Evolutionary conservation across 257 asterid genomes (phyloP), one percentile per base, ranked within the genome.

Genomic region (Solanum bulbocastanum): DNA sequence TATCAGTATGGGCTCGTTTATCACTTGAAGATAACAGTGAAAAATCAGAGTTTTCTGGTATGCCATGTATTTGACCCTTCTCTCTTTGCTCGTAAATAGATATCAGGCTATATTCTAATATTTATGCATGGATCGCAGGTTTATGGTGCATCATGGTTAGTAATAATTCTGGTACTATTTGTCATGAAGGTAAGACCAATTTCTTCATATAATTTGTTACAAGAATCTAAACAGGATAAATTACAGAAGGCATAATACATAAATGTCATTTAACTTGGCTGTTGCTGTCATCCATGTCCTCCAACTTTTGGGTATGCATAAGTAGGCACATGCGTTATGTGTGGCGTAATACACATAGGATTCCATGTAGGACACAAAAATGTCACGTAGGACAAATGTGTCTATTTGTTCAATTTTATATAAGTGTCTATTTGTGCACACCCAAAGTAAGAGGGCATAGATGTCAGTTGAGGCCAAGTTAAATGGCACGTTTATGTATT

Each of bases 1-100:
- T 95, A 95, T 90, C 99, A 97, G 91, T 97, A 94, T 90, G 98
- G 99, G 87, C 98, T 97, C 30, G 98, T 97, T 25, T 95, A 97
- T 90, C 99, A 96, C 94, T 92, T 97, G 89, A 92, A 92, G 87
- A 93, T 97, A 89, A 95, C 98, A 9, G 87, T 88, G 90, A 33
- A 83, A 1, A 90, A 89, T 85, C 88, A 93, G 90, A 97, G 94
- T 87, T 86, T 97, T 92, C 92, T 93, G 98, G 99, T 97, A 92
- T 74, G 94, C 85, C 62, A 33, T 87, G 83, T 52, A 90, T 66
- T 65, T 86, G 52, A 73, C 66, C 33, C 44, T 90, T 83, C 27
- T 73, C 58, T 10, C 40, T 56, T 4, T 46, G 84, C 75, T 49
- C 82, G 82, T 68, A 14, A 37, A 52, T 86, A 78, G n/a, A 23